Conservation (phyloP, 75 land plant species). For the Cunninghamia lanceolata region DNA sequence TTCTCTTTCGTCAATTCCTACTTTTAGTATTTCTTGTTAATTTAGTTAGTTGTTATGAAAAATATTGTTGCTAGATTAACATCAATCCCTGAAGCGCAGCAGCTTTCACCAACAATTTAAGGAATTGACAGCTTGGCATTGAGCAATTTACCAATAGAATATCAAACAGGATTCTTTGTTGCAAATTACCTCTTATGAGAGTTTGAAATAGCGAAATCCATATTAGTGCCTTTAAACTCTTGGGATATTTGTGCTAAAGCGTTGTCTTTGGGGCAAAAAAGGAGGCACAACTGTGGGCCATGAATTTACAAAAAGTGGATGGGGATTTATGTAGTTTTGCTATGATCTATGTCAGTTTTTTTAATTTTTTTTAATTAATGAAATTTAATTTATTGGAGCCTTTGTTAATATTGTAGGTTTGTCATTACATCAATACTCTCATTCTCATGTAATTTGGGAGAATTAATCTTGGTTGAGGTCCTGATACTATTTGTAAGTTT, state of each 20-base stretch:
- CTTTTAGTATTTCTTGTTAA: too few relatives aligned
- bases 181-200: conserved; percentile 55
- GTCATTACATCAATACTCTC: too few relatives aligned
- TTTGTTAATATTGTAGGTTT: background rate
- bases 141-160: conserved; percentile 73
- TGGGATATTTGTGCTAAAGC: conserved; percentile 54
- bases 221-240: conserved; percentile 54
- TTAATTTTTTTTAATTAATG: background rate
- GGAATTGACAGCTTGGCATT: conserved; percentile 63
- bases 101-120: conserved; percentile 64
- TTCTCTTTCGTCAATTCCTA: too few relatives aligned
- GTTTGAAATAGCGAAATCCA: conserved; percentile 53
- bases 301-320: conserved; percentile 82
- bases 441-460: too few relatives aligned
- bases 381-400: background rate
- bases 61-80: conserved; percentile 55
- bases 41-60: too few relatives aligned
- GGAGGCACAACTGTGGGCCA: conserved; percentile 72
- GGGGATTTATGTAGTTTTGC: conserved; percentile 72
- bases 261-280: conserved; percentile 43
- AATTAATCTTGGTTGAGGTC: too few relatives aligned
- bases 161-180: conserved; percentile 72
- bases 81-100: conserved; percentile 60
- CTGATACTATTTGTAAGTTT: too few relatives aligned
- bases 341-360: background rate